Evolutionary conservation across 352 stramenopile species (phyloP).

Genomic region (Peronospora belbahrii): DNA sequence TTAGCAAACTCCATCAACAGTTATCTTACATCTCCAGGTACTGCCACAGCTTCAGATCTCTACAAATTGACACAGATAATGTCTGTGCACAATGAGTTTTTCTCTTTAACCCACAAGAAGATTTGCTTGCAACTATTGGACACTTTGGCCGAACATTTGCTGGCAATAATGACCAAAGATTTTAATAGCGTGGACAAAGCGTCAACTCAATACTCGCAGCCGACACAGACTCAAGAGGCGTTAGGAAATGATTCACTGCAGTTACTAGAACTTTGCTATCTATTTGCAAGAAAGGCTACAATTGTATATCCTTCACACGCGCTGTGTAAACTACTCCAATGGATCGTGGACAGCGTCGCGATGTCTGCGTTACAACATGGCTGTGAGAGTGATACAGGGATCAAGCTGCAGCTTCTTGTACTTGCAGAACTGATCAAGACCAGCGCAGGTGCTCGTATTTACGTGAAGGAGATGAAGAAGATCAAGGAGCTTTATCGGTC

Average conservation of each 20-base stretch:
- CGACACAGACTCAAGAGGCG: conserved; percentile 26
- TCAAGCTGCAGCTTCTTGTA: conserved; percentile 66
- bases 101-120: conserved; percentile 35
- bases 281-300: conserved; percentile 41
- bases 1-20: conserved; percentile 19
- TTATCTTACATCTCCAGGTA: conserved; percentile 34
- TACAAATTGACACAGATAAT: conserved; percentile 38
- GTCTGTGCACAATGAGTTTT: conserved; percentile 32
- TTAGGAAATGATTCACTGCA: conserved; percentile 24
- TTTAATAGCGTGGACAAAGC: conserved; percentile 2
- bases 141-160: conserved; percentile 43
- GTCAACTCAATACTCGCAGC: conserved; percentile 24
- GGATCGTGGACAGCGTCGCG: conserved; percentile 44
- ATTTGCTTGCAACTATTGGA: conserved; percentile 52
- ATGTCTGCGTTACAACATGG: conserved; percentile 32
- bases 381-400: conserved; percentile 36
- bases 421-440: conserved; percentile 57
- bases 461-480: conserved; percentile 67
- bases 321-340: conserved; percentile 58
- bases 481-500: conserved; percentile 78
- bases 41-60: conserved; percentile 28
- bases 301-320: conserved; percentile 72
- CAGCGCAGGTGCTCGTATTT: conserved; percentile 69
- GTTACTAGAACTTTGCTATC: conserved; percentile 52
- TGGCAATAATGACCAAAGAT: conserved; percentile 11